Conservation (phyloP, 2,329 filamentous ascomycete genomes). For the Hymenoscyphus fructigenus region DNA sequence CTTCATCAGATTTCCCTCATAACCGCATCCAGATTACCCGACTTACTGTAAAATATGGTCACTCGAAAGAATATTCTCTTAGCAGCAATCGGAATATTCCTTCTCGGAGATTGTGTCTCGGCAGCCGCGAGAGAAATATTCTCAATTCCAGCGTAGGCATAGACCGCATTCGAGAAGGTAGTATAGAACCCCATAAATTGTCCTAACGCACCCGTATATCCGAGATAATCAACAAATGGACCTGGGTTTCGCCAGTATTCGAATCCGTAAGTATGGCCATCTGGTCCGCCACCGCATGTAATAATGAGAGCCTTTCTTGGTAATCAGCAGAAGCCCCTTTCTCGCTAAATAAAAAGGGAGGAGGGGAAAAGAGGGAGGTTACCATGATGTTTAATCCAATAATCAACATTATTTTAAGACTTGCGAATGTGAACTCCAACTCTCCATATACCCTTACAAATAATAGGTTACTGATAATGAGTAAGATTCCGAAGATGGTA, state of each 20-base stretch:
- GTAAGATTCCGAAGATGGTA: constrained; percentile 39
- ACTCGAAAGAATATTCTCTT: constrained; percentile 55
- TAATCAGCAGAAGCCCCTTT: background rate
- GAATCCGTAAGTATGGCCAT: constrained; percentile 61
- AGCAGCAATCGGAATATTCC: constrained; percentile 52
- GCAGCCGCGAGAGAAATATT: constrained; percentile 55
- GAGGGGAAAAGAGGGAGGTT: background rate
- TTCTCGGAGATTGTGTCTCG: constrained; percentile 52
- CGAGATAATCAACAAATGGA: constrained; percentile 68
- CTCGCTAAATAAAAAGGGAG: background rate
- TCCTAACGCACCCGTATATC: constrained; percentile 56
- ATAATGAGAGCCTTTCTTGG: constrained; percentile 49
- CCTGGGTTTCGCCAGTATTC: constrained; percentile 69
- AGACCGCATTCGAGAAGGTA: constrained; percentile 47
- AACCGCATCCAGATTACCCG: background rate
- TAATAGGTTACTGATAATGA: constrained; percentile 39
- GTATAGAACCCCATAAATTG: constrained; percentile 53
- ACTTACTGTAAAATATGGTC: constrained; percentile 48
- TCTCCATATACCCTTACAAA: constrained; percentile 48
- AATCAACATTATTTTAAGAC: constrained; percentile 62
- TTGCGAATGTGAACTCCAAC: constrained; percentile 45
- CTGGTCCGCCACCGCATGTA: constrained; percentile 61
- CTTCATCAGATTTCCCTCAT: constrained; percentile 4
- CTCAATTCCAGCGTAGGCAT: constrained; percentile 51
- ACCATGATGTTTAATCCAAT: constrained; percentile 59